Evolutionary conservation across 1,284 basidiomycete species (phyloP), one percentile per base, ranked within the genome.

Genomic region (Neolentinus lepideus): DNA sequence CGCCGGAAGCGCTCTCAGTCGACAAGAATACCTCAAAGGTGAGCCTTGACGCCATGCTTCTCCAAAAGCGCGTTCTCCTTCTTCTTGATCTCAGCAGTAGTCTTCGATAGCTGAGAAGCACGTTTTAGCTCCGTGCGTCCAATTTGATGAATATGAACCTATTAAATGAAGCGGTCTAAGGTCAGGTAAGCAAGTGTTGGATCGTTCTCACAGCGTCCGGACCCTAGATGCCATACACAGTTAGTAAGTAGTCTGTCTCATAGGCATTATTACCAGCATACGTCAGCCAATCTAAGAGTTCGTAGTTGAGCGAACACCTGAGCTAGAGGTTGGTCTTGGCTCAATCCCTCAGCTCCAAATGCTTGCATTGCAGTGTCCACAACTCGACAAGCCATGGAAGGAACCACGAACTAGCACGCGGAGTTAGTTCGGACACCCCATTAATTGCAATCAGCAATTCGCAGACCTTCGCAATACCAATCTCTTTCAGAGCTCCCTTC

Each of bases 401-500:
- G 94, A 3, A 98, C 93, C 48, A 93, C 85, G 64, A 96, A 95
- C 93, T 94, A 57, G 56, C 25, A 47, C 36, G 25, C 2, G 54
- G 46, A 21, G 19, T 16, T 25, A 3, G 25, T 14, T n/a, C 21
- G 21, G 26, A 19, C 10, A 12, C 45, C 43, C 45, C 11, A 56
- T 46, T 10, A 55, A 31, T 31, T 12, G 29, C 29, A 31, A 31
- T 31, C 56, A 56, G 38, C 25, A 33, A 21, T 14, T 19, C 31
- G 64, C 73, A 54, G 57, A 91, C 94, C 80, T 99, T 99, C 56
- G 94, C 92, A 61, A 98, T 92, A 43, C 92, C 95, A 65, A 99
- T 99, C 70, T 98, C 96, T 71, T 95, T 95, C 72, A 98, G 69
- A 0, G 97, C 96, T 43, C 92, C 94, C 70, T 98, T 99, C 2